phyloP scores from a whole-genome alignment of 2,329 filamentous ascomycete genomes.

The Celoporthe dispersa region DNA sequence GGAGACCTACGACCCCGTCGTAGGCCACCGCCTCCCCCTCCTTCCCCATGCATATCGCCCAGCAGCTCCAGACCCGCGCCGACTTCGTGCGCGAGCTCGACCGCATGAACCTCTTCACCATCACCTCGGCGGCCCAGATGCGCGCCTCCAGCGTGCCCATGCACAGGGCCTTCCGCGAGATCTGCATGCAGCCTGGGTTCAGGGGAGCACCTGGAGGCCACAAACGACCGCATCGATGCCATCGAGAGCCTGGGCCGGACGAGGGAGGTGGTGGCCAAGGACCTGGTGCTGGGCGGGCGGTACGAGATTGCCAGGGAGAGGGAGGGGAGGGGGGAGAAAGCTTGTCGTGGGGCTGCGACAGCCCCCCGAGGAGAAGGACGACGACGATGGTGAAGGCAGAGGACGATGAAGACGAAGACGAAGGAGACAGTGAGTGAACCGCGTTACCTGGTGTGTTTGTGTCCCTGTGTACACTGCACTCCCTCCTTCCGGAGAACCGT shows the following conservation, averaged over 20 bases:
- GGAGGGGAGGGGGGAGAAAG: conserved; percentile 41
- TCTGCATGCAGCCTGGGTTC: conserved; percentile 78
- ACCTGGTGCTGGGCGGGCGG: conserved; percentile 82
- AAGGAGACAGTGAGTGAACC: not conserved
- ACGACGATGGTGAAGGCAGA: conserved; percentile 29
- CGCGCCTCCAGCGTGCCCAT: conserved; percentile 94
- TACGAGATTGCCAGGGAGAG: conserved; percentile 64
- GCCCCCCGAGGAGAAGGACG: conserved; percentile 48
- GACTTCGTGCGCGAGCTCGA: conserved; percentile 95
- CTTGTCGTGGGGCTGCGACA: conserved; percentile 40
- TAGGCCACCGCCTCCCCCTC: conserved; percentile 80
- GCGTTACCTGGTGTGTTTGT: not conserved
- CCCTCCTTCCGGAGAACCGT: not conserved
- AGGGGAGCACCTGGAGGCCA: conserved; percentile 80
- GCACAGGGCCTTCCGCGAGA: conserved; percentile 87
- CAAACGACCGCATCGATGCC: conserved; percentile 81
- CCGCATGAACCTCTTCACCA: conserved; percentile 92
- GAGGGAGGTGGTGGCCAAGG: conserved; percentile 94
- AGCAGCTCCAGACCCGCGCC: conserved; percentile 91
- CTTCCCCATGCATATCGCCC: conserved; percentile 79
- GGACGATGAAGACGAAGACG: not conserved
- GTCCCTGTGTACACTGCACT: not conserved
- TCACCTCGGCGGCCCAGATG: conserved; percentile 84
- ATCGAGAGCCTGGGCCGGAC: conserved; percentile 94
- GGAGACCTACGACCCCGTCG: conserved; percentile 66